Evolutionary conservation across 2,329 filamentous ascomycete genomes (phyloP), one percentile per base, ranked within the genome.

Genomic region (Ophiostoma populinum): DNA sequence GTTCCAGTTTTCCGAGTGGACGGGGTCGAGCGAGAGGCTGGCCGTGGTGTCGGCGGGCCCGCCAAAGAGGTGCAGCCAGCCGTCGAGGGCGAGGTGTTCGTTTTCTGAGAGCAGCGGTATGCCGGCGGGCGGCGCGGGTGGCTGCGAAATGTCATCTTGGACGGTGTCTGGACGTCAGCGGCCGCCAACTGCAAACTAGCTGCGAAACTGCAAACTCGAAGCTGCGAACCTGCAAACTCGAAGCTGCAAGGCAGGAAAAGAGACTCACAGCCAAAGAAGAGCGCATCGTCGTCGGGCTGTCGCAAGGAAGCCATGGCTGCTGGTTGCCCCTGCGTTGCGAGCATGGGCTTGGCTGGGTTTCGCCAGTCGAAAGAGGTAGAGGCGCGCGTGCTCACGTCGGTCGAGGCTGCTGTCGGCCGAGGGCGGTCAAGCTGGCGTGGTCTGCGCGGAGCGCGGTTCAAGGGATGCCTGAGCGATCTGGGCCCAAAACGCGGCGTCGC

Each of bases 191-290:
- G n/a, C n/a, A n/a, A n/a, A n/a, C n/a, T n/a, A n/a, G n/a, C n/a
- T n/a, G n/a, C n/a, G n/a, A n/a, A n/a, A n/a, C n/a, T n/a, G n/a
- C n/a, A n/a, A n/a, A n/a, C n/a, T n/a, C n/a, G n/a, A n/a, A n/a
- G n/a, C n/a, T n/a, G n/a, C n/a, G n/a, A n/a, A n/a, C n/a, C n/a
- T n/a, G n/a, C n/a, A n/a, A n/a, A n/a, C n/a, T n/a, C n/a, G n/a
- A n/a, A n/a, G 6, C 11, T 17, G 24, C n/a, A 18, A 29, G 16
- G 27, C 24, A 34, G 22, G 30, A 18, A n/a, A 28, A 13, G 32
- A 34, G 31, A 66, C 74, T 46, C 63, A 80, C 75, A 80, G 49
- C 75, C 75, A 63, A 80, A 80, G 24, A 70, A 57, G 12, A 17
- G 2, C 7, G 20, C 7, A 43, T 66, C 61, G 38, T 62, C 56